Evolutionary conservation across 2,329 filamentous ascomycete genomes (phyloP).

Genomic region (Neofusicoccum kwambonambiense): DNA sequence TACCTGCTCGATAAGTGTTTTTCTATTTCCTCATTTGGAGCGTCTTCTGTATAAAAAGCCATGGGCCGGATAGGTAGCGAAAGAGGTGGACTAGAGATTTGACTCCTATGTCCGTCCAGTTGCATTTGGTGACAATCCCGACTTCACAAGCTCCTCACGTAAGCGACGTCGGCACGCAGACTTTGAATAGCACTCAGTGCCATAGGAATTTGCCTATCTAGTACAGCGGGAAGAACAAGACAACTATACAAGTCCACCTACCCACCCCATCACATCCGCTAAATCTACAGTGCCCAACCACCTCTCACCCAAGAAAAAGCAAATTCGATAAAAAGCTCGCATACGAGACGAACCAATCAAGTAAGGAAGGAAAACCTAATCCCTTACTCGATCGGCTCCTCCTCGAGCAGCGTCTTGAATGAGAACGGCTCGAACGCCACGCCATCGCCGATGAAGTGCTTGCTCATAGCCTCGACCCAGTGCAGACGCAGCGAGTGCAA

Average conservation of each 20-base stretch:
- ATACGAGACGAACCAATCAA: neutral
- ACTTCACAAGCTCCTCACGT: no score
- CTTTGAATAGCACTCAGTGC: neutral
- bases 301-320: neutral
- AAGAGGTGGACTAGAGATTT: no score
- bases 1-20: no score
- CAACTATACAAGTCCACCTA: neutral
- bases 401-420: constrained; percentile 79
- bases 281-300: neutral
- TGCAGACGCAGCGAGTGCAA: constrained; percentile 86
- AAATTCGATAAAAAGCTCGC: neutral
- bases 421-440: constrained; percentile 85
- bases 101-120: no score
- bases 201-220: neutral
- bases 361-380: neutral
- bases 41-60: no score
- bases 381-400: constrained; percentile 55
- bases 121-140: no score
- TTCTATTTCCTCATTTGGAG: no score
- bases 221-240: neutral
- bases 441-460: constrained; percentile 90
- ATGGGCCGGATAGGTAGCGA: no score
- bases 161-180: no score
- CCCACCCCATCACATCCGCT: neutral
- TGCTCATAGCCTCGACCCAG: constrained; percentile 97